Evolutionary conservation across 2,329 filamentous ascomycete species (phyloP).

Genomic region (Aspergillus aculeatinus): DNA sequence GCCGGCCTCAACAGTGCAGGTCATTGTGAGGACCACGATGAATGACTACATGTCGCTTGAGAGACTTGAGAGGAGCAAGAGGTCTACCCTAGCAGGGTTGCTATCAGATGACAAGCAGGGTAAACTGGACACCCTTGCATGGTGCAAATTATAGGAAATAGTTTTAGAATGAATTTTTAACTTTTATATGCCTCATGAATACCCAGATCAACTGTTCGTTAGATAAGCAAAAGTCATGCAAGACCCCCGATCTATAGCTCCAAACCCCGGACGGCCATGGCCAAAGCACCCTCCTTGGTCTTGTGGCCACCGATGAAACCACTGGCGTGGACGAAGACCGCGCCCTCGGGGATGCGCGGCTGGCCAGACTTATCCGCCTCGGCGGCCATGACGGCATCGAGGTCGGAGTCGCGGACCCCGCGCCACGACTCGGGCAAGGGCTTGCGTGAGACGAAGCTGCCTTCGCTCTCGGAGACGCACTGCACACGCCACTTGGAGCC

Average conservation of each 20-base stretch:
- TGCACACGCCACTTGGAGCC: conserved; percentile 91
- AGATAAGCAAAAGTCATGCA: neutral
- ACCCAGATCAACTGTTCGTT: neutral
- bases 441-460: conserved; percentile 89
- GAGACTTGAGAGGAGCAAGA: too few relatives aligned
- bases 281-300: conserved; percentile 81
- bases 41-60: too few relatives aligned
- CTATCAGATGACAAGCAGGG: too few relatives aligned
- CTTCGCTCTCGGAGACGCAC: conserved; percentile 78
- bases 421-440: conserved; percentile 89
- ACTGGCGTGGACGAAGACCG: conserved; percentile 89
- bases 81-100: too few relatives aligned
- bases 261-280: conserved; percentile 65
- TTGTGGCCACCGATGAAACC: conserved; percentile 97
- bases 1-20: too few relatives aligned
- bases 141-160: too few relatives aligned
- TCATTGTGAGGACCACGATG: too few relatives aligned
- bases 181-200: neutral
- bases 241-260: conserved; percentile 20
- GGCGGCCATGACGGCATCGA: conserved; percentile 60
- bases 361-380: conserved; percentile 41
- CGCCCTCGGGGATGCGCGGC: conserved; percentile 50
- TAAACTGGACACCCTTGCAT: too few relatives aligned
- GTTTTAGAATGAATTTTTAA: too few relatives aligned
- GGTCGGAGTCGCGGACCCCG: conserved; percentile 80